Percentiles rank a stretch among this genome's conserved stretches.
These are phyloP conservation scores for Pseudogymnoascus sp. DNA, from an alignment of 2,329 filamentous ascomycete genomes.

Conservation along the genomic window DNA sequence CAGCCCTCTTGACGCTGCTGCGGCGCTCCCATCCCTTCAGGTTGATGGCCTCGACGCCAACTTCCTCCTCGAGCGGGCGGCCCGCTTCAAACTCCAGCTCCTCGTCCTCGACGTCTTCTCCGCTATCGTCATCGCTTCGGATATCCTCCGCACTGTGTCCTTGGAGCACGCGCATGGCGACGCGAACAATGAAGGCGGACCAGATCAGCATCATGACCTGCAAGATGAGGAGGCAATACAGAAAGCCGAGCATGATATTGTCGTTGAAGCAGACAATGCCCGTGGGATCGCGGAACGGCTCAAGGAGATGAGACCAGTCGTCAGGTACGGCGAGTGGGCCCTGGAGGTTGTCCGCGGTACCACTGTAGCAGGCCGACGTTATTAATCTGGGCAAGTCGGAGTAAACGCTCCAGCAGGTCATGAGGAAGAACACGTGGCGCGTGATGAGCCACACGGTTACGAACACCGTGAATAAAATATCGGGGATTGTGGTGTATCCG, in stretches of 20 bases:
- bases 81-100: slow-evolving; percentile 11
- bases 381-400: slow-evolving; percentile 56
- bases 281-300: slow-evolving; percentile 64
- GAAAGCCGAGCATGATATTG: slow-evolving; percentile 67
- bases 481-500: slow-evolving; percentile 68
- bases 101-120: slow-evolving; percentile 49
- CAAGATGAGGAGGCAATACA: slow-evolving; percentile 67
- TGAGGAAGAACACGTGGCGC: slow-evolving; percentile 73
- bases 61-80: slow-evolving; percentile 62
- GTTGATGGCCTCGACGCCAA: slow-evolving; percentile 65
- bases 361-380: slow-evolving; percentile 63
- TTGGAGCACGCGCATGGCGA: slow-evolving; percentile 71
- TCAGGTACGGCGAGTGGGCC: slow-evolving; percentile 47
- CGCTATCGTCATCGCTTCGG: slow-evolving; percentile 79
- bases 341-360: slow-evolving; percentile 45
- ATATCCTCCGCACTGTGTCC: slow-evolving; percentile 76
- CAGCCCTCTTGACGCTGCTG: slow-evolving; percentile 23
- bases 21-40: slow-evolving; percentile 36
- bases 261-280: slow-evolving; percentile 76
- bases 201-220: slow-evolving; percentile 77
- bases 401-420: slow-evolving; percentile 78
- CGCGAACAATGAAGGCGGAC: slow-evolving; percentile 82
- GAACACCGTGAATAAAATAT: slow-evolving; percentile 77
- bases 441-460: slow-evolving; percentile 77
- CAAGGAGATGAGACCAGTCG: slow-evolving; percentile 56